Conservation (phyloP, 805 yeast genomes). For the Ascoidea asiatica region DNA sequence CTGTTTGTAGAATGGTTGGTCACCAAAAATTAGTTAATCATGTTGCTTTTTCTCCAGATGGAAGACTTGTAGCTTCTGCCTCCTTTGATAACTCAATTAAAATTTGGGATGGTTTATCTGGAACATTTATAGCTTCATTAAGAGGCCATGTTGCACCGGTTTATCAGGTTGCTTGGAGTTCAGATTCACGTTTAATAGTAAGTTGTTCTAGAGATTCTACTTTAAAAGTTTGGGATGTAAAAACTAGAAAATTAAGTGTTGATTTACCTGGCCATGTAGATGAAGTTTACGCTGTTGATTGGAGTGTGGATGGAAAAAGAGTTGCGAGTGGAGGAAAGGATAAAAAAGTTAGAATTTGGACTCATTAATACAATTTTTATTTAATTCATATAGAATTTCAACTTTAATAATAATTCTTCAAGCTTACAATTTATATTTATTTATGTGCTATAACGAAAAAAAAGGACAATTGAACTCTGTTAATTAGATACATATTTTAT, state of each 20-base stretch:
- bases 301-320: slow-evolving; percentile 89
- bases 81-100: slow-evolving; percentile 93
- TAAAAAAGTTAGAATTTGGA: slow-evolving; percentile 88
- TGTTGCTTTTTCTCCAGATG: slow-evolving; percentile 93
- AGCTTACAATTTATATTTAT: too few species aligned
- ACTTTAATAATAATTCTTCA: too few species aligned
- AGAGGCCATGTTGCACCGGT: slow-evolving; percentile 98
- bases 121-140: slow-evolving; percentile 78
- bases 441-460: too few species aligned
- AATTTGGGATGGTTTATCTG: slow-evolving; percentile 91
- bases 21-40: slow-evolving; percentile 95
- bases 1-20: slow-evolving; percentile 89
- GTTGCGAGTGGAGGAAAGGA: slow-evolving; percentile 99
- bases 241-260: slow-evolving; percentile 67
- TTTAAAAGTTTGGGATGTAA: slow-evolving; percentile 89
- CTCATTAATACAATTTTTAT: slow-evolving; percentile 37
- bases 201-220: slow-evolving; percentile 95
- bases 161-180: slow-evolving; percentile 95
- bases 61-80: slow-evolving; percentile 77
- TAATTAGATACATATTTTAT: too few species aligned
- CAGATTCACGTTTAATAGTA: slow-evolving; percentile 82
- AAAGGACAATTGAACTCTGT: too few species aligned
- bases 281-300: slow-evolving; percentile 93
- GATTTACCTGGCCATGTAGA: slow-evolving; percentile 95
- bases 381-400: too few species aligned